Base-by-base conservation (phyloP, 768 basidiomycete genomes). In the Termitomyces sp. region DNA sequence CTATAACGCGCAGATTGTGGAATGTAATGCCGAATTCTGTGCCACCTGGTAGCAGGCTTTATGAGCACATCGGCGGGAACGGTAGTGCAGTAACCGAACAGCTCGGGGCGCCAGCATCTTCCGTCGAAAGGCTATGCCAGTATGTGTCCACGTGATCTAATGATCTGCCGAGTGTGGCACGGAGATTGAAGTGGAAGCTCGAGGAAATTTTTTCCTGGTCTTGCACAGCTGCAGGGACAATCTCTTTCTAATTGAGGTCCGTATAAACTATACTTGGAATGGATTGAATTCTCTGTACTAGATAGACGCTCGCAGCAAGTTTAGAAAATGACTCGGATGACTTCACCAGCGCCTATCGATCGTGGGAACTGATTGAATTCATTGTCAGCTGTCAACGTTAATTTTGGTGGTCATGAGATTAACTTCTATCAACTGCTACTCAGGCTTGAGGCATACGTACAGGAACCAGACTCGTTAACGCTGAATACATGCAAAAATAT, bases 321-420 rank as follows among this genome's bases (percentile, higher is more conserved):
- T 7, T 26, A 10, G 27, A 30, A 24, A 13, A n/a, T 27, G 26
- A 4, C 10, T 26, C 14, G 27, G 20, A 53, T 53, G 53, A 53
- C 53, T 53, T 53, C 53, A 53, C 43, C 40, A 53, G 53, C 53
- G 53, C 53, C 53, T 53, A 52, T 39, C 26, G 18, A 36, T 10
- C 53, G 53, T 53, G 53, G 40, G 53, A 53, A 53, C 14, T 53
- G 53, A 53, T 53, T 42, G 42, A n/a, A 53, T 53, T 53, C 53
- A 43, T 53, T 53, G 53, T 53, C 53, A 53, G 30, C 53, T 53
- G 53, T 53, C 39, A 42, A 32, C 39, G 20, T 43, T 42, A 52
- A 39, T 39, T 40, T 27, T 30, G 36, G 37, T 34, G 18, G 14
- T 16, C 16, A 27, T 27, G 16, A n/a, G n/a, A 46, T 44, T 22